Evolutionary conservation across 139 green algal genomes (phyloP), one percentile per base, ranked within the genome.

Genomic region (Astrephomene gubernaculifera): DNA sequence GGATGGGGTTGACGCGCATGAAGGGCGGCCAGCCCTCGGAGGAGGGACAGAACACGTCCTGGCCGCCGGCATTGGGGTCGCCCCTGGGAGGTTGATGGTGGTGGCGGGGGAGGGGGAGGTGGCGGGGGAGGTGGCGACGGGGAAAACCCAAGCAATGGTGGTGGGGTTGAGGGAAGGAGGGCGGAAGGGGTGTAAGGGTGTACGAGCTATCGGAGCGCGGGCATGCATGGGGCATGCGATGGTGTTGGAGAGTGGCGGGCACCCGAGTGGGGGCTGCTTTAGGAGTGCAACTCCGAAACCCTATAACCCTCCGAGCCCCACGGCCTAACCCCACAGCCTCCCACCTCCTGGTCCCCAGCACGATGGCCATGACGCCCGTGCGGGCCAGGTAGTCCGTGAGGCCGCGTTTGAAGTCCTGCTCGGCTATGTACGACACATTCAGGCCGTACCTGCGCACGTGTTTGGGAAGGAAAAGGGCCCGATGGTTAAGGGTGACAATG

Each of bases 1-100:
- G 85, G 39, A 99, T 96, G 39, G 97, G 97, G 89, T 99, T 99
- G 39, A 99, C 92, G 17, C 97, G 91, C 97, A 99, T 99, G 92
- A 99, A 99, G 71, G 95, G 82, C 19, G 97, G 97, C 97, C 97
- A 99, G 74, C 94, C 97, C 1, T 88, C 73, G 45, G 76, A 94
- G 85, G 87, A 96, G 31, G 97, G 96, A 60, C 94, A 97, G 87
- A 98, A 99, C 75, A 97, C 96, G 31, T 93, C 94, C 87, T 98
- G 95, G 31, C 90, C 93, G 8, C 82, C 76, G 1, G 94, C 94
- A 68, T 98, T 98, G 24, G 96, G 96, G 88, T 98, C 96, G 22
- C 93, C 92, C 49, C 94, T 96, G 88, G 1, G 82, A 35, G 7
- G 29, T 17, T 17, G 49, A n/a, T n/a, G n/a, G n/a, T n/a, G n/a